Conservation (phyloP, 2,329 filamentous ascomycete species). For the Cadophora sp. region DNA sequence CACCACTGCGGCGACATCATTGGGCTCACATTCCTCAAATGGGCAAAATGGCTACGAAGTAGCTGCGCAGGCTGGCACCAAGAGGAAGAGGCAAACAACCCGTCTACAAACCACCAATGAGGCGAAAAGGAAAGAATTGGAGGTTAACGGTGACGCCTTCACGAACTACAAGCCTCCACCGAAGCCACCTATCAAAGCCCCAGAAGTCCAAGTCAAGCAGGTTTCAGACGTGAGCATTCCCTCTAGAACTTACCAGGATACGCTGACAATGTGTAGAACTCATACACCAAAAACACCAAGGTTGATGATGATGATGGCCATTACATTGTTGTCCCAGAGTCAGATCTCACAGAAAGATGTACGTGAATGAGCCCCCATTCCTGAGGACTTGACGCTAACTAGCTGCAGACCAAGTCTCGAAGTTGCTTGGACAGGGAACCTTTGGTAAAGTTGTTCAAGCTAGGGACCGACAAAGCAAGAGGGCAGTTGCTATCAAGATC, state of each 20-base stretch:
- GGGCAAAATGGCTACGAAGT: constrained; percentile 70
- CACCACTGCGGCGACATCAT: constrained; percentile 88
- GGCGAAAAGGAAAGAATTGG: constrained; percentile 78
- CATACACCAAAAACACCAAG: constrained; percentile 67
- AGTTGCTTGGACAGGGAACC: constrained; percentile 92
- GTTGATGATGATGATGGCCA: constrained; percentile 97
- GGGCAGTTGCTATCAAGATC: constrained; percentile 92
- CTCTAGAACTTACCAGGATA: neutral
- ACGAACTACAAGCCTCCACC: constrained; percentile 85
- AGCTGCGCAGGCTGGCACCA: constrained; percentile 76
- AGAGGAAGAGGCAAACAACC: constrained; percentile 81
- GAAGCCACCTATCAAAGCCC: constrained; percentile 88
- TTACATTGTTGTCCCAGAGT: constrained; percentile 90
- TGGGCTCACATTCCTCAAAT: constrained; percentile 70
- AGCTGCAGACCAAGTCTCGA: constrained; percentile 79
- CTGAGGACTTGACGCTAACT: constrained; percentile 38
- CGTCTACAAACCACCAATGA: constrained; percentile 83
- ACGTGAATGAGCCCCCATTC: constrained; percentile 50
- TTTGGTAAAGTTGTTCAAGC: constrained; percentile 99
- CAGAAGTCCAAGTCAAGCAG: constrained; percentile 72
- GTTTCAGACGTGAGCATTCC: constrained; percentile 65
- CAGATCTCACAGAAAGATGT: constrained; percentile 89
- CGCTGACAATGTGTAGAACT: constrained; percentile 43
- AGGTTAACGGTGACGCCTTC: constrained; percentile 73
- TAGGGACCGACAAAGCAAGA: constrained; percentile 76